A percentile compares a stretch with the other conserved stretches of the same genome.
phyloP scores from a whole-genome alignment of 768 basidiomycete species.

The Boletus sp. region DNA sequence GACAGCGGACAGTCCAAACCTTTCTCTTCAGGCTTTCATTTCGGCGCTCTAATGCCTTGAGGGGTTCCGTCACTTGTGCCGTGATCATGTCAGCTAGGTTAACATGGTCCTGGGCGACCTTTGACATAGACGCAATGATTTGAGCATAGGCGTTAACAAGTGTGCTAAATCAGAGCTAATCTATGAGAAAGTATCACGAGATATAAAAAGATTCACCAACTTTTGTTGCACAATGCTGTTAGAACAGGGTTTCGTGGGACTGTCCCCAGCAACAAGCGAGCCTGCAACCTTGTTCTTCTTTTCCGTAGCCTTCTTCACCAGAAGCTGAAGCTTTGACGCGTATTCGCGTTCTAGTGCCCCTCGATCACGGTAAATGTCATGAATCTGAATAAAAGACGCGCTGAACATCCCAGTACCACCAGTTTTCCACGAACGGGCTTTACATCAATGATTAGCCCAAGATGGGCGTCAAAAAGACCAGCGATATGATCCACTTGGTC shows the following conservation, averaged over 20 bases:
- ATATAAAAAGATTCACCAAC: constrained; percentile 34
- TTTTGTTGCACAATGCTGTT: constrained; percentile 53
- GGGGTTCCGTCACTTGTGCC: constrained; percentile 59
- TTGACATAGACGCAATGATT: constrained; percentile 59
- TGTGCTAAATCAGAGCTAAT: constrained; percentile 47
- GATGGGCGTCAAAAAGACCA: constrained; percentile 56
- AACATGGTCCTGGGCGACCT: constrained; percentile 67
- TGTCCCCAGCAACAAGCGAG: constrained; percentile 59
- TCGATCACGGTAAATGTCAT: constrained; percentile 69
- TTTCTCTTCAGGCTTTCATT: constrained; percentile 71
- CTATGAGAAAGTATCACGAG: constrained; percentile 11
- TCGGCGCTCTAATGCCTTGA: constrained; percentile 57
- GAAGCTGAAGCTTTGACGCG: constrained; percentile 62
- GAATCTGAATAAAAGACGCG: constrained; percentile 46
- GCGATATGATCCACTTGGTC: constrained; percentile 72
- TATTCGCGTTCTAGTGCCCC: constrained; percentile 76
- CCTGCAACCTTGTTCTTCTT: constrained; percentile 62
- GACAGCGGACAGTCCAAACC: constrained; percentile 32
- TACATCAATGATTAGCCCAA: constrained; percentile 67
- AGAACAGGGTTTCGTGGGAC: constrained; percentile 63
- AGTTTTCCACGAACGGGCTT: neutral
- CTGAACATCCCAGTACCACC: neutral
- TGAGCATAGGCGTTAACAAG: constrained; percentile 68
- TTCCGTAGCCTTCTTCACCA: constrained; percentile 67
- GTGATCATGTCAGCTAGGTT: constrained; percentile 61